Base-by-base conservation (phyloP, 345 rosid species). In the Psidium friedrichsthalianum region DNA sequence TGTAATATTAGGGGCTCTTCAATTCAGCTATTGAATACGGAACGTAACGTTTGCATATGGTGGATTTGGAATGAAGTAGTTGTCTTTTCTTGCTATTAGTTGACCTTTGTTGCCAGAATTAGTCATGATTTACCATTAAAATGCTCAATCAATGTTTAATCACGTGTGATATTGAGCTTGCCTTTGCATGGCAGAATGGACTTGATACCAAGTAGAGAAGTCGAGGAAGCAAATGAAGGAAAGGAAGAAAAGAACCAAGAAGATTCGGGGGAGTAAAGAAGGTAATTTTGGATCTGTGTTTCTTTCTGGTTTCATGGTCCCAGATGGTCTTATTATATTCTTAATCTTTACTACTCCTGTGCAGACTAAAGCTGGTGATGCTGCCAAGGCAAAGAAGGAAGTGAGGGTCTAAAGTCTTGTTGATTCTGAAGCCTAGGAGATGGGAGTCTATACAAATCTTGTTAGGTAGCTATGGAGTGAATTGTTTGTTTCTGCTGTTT, bases 171-270 rank as follows among this genome's bases (percentile, higher is more conserved):
- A 74, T 10, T 32, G 16, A 58, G 24, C 51, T 57, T 61, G 53
- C 49, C 24, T 47, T 76, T 54, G 56, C 61, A 56, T 58, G 80
- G 69, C 88, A 91, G 93, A 91, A 91, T 84, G 93, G 93, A 44
- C 90, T 91, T 12, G 91, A 82, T 76, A 89, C 90, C 11, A 91
- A 89, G 82, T 89, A 14, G 93, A 90, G 85, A 91, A 89, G 87
- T 91, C 93, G 2, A 91, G 93, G 87, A 91, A 91, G 84, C 93
- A 91, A 58, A 12, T 91, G 92, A 91, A 91, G 86, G 93, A 91
- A 85, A 87, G 93, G 52, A 91, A 91, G 91, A 91, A 91, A 86
- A 85, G 93, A 32, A 82, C 93, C 44, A 91, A 91, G 92, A 91
- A 91, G 88, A 76, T 91, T 59, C 93, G 93, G 1, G 1, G 93